Evolutionary conservation across 148 eudicot genomes (phyloP), one percentile per base, ranked within the genome.

Genomic region (Cornus controversa): DNA sequence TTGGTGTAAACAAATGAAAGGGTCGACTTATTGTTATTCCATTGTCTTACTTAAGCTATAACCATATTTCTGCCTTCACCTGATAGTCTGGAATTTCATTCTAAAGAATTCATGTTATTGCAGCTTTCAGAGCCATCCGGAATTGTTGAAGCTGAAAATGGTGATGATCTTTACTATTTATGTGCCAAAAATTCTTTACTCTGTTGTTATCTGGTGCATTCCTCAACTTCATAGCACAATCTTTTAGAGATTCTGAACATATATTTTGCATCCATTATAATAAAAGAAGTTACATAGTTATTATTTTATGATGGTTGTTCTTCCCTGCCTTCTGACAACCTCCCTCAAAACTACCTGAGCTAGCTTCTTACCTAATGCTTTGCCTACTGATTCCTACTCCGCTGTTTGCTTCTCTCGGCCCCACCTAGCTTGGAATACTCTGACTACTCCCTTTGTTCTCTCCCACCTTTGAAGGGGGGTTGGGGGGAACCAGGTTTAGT

Each of bases 111-210:
- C 37, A 27, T 27, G 8, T 66, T 69, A 72, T 79, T 85, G 84
- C 96, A 95, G 99, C 93, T 95, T 72, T 95, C 99, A 45, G 99
- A 95, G 80, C 99, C 99, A 71, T 81, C 99, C 23, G 99, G 99
- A 84, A 89, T 95, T 74, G 90, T 88, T 70, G 91, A 95, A 87
- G 96, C 83, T 23, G 84, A 87, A 87, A 82, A 85, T 70, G 99
- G 99, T 95, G 76, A 86, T 66, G 26, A 68, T 77, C 75, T 83
- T 77, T 37, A 70, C 69, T 58, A 57, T 76, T 65, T 25, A 34
- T 66, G 26, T 77, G 72, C 78, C 63, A 62, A 54, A 58, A 37
- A 40, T 40, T 69, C 45, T 68, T 80, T 40, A 14, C n/a, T n/a
- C n/a, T n/a, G 37, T 65, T 45, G 54, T 75, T 67, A 18, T 27